Evolutionary conservation across 2,329 filamentous ascomycete genomes (phyloP).

Genomic region (Cyclaneusma minus): DNA sequence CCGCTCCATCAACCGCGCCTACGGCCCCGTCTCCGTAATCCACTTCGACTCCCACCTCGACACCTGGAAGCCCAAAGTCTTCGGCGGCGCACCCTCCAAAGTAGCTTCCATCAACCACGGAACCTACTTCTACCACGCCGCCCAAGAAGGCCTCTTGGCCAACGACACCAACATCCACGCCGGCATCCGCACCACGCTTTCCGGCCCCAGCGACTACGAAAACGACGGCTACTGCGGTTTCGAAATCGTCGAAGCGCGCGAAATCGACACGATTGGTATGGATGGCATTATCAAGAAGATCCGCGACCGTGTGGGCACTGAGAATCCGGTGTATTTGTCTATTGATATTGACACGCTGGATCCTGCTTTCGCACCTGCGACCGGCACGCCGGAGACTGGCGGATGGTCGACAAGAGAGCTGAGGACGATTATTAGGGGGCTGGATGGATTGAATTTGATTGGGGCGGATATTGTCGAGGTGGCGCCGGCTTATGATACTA

Average conservation of each 20-base stretch:
- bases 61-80: conserved; percentile 73
- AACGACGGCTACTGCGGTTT: conserved; percentile 79
- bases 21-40: conserved; percentile 44
- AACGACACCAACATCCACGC: conserved; percentile 83
- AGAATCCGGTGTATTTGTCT: conserved; percentile 63
- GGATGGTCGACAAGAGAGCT: conserved; percentile 63
- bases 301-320: conserved; percentile 55
- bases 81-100: conserved; percentile 65
- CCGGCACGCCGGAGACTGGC: conserved; percentile 61
- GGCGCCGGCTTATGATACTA: conserved; percentile 57
- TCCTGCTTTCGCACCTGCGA: conserved; percentile 65
- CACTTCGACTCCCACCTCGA: conserved; percentile 51
- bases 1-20: conserved; percentile 42
- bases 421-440: conserved; percentile 51
- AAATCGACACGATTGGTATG: conserved; percentile 53
- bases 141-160: conserved; percentile 59
- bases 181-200: conserved; percentile 71
- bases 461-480: conserved; percentile 62
- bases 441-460: conserved; percentile 54
- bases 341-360: conserved; percentile 84
- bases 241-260: conserved; percentile 62
- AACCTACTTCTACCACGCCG: conserved; percentile 77
- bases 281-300: conserved; percentile 70
- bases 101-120: conserved; percentile 72
- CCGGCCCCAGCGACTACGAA: conserved; percentile 65